phyloP scores from a whole-genome alignment of 495 filamentous ascomycete genomes.

The Xeromyces bisporus region DNA sequence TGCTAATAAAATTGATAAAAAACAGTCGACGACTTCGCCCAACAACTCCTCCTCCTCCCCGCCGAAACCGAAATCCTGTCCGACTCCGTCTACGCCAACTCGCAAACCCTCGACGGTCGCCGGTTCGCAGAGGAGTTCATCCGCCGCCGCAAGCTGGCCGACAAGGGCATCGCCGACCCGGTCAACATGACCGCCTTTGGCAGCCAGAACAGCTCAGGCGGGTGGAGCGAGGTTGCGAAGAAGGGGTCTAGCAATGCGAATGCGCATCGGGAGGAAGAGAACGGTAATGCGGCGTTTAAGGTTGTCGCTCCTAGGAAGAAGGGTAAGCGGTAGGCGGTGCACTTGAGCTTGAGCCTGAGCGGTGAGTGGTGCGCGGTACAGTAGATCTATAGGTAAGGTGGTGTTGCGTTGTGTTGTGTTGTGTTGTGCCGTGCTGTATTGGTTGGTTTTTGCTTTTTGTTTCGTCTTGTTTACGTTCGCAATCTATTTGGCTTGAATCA shows the following conservation, averaged over 20 bases:
- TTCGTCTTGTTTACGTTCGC: too few relatives aligned
- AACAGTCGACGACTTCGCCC: constrained; percentile 66
- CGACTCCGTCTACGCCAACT: constrained; percentile 72
- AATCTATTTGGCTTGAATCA: too few relatives aligned
- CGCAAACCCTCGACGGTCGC: constrained; percentile 71
- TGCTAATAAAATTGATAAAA: too few relatives aligned
- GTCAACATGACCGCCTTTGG: constrained; percentile 26
- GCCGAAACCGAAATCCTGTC: constrained; percentile 64
- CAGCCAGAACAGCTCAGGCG: constrained; percentile 37
- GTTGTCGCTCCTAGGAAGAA: constrained; percentile 89
- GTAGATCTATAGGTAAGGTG: neutral
- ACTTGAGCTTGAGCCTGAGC: neutral
- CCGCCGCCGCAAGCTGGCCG: constrained; percentile 76
- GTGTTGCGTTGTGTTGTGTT: neutral
- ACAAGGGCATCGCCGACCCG: constrained; percentile 61
- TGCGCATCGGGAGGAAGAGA: constrained; percentile 32
- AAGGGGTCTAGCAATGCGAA: constrained; percentile 45
- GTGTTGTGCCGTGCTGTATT: too few relatives aligned
- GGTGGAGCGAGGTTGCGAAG: constrained; percentile 97
- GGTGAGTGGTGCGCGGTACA: too few relatives aligned
- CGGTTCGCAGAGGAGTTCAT: constrained; percentile 93
- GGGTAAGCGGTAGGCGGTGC: constrained; percentile 45
- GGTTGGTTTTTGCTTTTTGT: too few relatives aligned
- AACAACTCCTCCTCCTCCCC: constrained; percentile 55
- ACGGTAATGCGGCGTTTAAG: constrained; percentile 53